Conservation (phyloP, 129 eudicot species). For the Oenanthe sinensis region DNA sequence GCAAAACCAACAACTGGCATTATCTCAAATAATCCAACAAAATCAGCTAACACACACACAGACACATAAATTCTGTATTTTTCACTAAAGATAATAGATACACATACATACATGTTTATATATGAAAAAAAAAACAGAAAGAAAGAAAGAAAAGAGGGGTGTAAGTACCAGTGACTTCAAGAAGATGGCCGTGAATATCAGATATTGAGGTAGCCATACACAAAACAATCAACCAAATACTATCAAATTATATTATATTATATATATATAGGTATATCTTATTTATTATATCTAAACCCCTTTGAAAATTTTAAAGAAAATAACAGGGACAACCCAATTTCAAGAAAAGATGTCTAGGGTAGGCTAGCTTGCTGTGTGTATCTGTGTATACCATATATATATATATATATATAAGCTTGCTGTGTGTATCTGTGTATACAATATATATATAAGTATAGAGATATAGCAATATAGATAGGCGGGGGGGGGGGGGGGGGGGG, state of each 20-base stretch:
- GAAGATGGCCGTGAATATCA: conserved; percentile 69
- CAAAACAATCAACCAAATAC: not conserved
- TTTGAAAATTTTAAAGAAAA: not conserved
- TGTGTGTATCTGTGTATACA: not conserved
- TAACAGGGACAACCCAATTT: not conserved
- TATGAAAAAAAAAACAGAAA: not conserved
- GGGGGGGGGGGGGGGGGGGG: too few species aligned
- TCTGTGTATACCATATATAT: not conserved
- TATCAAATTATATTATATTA: not conserved
- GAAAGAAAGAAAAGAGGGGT: not conserved
- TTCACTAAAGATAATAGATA: conserved; percentile 28
- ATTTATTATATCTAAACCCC: not conserved
- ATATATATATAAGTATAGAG: too few species aligned
- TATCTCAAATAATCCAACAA: not conserved
- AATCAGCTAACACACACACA: not conserved
- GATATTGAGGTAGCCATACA: conserved; percentile 37
- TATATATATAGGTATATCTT: too few species aligned
- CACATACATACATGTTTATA: not conserved
- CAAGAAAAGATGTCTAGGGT: not conserved
- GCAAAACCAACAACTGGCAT: conserved; percentile 49
- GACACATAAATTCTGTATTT: conserved; percentile 37
- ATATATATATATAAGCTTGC: too few species aligned
- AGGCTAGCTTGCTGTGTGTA: not conserved
- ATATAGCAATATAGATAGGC: too few species aligned
- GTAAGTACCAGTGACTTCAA: conserved; percentile 79